phyloP scores from a whole-genome alignment of 257 asterid genomes.

The Schizonepeta tenuifolia region DNA sequence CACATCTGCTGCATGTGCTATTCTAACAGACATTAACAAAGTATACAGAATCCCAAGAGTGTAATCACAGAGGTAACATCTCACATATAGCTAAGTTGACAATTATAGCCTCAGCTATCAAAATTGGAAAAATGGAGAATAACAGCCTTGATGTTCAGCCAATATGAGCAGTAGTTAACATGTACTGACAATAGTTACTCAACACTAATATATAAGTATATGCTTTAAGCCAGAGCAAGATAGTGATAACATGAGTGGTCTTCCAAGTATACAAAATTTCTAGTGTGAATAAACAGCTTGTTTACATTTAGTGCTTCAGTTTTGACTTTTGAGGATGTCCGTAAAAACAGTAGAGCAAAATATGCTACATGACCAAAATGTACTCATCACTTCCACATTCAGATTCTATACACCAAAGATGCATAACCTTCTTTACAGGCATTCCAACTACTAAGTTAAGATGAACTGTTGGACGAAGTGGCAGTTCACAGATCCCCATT shows the following conservation, averaged over 20 bases:
- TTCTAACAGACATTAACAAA: no score
- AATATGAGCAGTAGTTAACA: not conserved
- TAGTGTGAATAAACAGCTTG: slow-evolving; percentile 44
- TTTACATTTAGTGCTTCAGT: slow-evolving; percentile 47
- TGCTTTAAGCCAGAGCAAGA: not conserved
- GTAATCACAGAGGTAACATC: not conserved
- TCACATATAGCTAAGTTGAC: not conserved
- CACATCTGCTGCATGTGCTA: not conserved
- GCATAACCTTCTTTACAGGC: slow-evolving; percentile 38
- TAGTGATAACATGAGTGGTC: not conserved
- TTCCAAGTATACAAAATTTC: slow-evolving; percentile 30
- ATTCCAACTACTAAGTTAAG: slow-evolving; percentile 31
- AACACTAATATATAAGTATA: not conserved
- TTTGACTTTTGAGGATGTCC: slow-evolving; percentile 33
- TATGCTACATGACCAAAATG: slow-evolving; percentile 38
- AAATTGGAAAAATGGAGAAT: not conserved
- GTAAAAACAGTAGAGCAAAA: slow-evolving; percentile 37
- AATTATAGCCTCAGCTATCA: not conserved
- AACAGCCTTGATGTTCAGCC: not conserved
- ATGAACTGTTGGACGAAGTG: slow-evolving; percentile 20
- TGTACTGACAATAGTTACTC: not conserved
- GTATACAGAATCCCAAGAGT: not conserved
- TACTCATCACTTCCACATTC: slow-evolving; percentile 46
- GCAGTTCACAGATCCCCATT: slow-evolving; percentile 65
- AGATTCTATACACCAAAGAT: slow-evolving; percentile 49